These are phyloP conservation scores for Colletotrichum sp. DNA, from an alignment of 2,329 filamentous ascomycete species.

Conservation along the genomic window DNA sequence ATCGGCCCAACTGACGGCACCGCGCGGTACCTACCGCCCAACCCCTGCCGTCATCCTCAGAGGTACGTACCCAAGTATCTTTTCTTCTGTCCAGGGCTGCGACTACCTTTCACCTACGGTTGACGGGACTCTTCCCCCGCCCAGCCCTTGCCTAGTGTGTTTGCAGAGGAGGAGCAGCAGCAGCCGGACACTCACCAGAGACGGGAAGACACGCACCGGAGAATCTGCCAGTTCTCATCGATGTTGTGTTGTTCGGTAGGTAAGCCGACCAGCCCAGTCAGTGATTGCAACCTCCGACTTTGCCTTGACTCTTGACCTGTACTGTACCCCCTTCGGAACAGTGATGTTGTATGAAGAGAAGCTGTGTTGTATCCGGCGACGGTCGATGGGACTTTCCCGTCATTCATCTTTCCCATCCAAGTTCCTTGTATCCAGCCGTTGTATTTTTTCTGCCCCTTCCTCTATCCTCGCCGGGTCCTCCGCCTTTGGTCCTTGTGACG, in stretches of 20 bases:
- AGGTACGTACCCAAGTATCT: neutral
- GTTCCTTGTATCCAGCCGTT: neutral
- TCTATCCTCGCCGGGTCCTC: conserved; percentile 3
- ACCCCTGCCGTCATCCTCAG: neutral
- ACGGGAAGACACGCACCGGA: neutral
- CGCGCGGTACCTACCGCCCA: neutral
- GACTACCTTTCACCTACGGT: neutral
- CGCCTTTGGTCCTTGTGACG: conserved; percentile 11
- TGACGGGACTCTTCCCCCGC: conserved; percentile 8
- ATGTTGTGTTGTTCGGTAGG: neutral
- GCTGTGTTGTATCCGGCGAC: neutral
- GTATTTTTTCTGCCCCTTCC: neutral
- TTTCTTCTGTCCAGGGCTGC: neutral
- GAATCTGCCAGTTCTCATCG: neutral
- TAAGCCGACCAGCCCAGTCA: neutral
- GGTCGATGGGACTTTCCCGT: neutral
- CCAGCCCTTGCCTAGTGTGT: neutral
- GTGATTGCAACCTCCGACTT: neutral
- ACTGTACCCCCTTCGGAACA: neutral
- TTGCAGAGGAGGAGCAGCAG: neutral
- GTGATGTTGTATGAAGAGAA: neutral
- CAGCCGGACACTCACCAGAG: neutral
- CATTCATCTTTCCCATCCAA: neutral
- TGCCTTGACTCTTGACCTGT: neutral
- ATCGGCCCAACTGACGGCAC: neutral